Evolutionary conservation across 306 rosid genomes (phyloP), one percentile per base, ranked within the genome.

Genomic region (Phaseolus lunatus): DNA sequence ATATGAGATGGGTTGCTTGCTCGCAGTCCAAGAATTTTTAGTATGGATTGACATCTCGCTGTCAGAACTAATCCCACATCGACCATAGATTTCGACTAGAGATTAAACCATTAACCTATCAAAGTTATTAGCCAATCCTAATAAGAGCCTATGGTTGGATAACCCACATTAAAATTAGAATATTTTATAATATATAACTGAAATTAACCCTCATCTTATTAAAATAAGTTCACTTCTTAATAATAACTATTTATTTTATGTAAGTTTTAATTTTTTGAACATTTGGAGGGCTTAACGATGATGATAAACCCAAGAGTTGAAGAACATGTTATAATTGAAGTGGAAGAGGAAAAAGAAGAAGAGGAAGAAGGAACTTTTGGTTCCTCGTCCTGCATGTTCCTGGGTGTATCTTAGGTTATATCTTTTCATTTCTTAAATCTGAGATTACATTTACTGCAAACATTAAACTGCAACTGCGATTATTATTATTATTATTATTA

Each of bases 251-350:
- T 19, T 19, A 5, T 54, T 22, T 12, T 23, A 26, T 26, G 26
- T 29, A 61, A 61, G 31, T 27, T 27, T 59, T 22, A 59, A 15
- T 2, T 2, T 59, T 58, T 27, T 59, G 65, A 13, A 58, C n/a
- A n/a, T 58, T 4, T 27, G 66, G 29, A 26, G 20, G 10, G 15
- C n/a, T 18, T 61, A 31, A 33, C 41, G 41, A 35, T 24, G 39
- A 47, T 47, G 79, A 78, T n/a, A 24, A 79, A 69, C 24, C 65
- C 77, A 72, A 80, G 31, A 68, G 52, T 14, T 58, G 78, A 61
- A 31, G 22, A 61, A 7, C 43, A 61, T 29, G 41, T 16, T 62
- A 62, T 15, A 35, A 27, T 22, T 8, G 24, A 33, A 62, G 41
- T 15, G 45, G 15, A 45, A 31, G 16, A 33, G 68, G 68, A 62